Evolutionary conservation across 176 grass and related monocot genomes (phyloP).

Genomic region (Aechmea fasciata): DNA sequence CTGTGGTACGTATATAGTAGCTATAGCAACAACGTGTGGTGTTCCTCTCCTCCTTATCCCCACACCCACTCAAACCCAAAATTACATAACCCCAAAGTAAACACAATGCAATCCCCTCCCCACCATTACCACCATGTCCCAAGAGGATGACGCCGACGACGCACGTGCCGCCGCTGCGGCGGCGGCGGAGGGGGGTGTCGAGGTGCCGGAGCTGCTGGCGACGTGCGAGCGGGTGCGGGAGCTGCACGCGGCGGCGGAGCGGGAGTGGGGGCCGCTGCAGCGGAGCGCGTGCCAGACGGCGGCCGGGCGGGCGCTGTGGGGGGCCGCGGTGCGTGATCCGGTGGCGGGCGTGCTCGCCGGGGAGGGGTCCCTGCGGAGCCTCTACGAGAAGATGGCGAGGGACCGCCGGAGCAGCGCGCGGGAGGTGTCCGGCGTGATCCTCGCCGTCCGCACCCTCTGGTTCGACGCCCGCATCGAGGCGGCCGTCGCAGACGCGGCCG

Average conservation of each 20-base stretch:
- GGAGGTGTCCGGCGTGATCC: conserved; percentile 78
- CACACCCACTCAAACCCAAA: background rate
- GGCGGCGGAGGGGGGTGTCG: background rate
- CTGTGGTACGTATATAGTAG: too few relatives aligned
- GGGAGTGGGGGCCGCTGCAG: conserved; percentile 65
- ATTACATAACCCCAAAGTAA: conserved; percentile 15
- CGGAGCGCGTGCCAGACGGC: conserved; percentile 95
- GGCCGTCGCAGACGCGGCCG: conserved; percentile 35
- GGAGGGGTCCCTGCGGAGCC: conserved; percentile 42
- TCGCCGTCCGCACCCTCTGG: conserved; percentile 86
- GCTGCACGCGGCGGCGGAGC: conserved; percentile 62
- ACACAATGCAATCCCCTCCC: conserved; percentile 7
- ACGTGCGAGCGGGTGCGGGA: conserved; percentile 39
- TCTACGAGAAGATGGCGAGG: conserved; percentile 64
- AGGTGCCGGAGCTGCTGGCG: conserved; percentile 25
- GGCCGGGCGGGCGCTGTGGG: conserved; percentile 75
- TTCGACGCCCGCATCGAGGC: conserved; percentile 70
- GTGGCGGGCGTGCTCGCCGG: conserved; percentile 66
- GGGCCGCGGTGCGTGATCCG: conserved; percentile 48
- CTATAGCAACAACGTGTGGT: conserved; percentile 32
- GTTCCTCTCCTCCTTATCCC: conserved; percentile 90
- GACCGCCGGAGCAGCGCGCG: conserved; percentile 51
- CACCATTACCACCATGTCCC: conserved; percentile 19
- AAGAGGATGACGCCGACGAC: conserved; percentile 10
- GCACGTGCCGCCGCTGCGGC: background rate